Conservation (phyloP, 139 green algal species). For the Deuterostichococcus epilithicus region DNA sequence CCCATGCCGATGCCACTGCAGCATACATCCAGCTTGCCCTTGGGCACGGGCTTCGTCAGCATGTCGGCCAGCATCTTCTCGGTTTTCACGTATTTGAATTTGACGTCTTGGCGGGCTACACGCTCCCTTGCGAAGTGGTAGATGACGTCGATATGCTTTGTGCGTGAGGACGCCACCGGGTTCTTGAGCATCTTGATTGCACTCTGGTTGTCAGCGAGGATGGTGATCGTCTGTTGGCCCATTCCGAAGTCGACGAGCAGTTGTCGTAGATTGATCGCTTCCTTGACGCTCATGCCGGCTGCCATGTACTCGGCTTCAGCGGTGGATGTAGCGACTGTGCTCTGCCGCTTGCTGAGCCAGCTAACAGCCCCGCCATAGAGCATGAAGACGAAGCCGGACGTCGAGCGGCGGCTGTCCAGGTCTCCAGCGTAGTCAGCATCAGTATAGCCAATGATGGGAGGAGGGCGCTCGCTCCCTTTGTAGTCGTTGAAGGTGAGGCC, state of each 20-base stretch:
- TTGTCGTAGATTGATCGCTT: constrained; percentile 37
- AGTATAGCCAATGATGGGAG: constrained; percentile 28
- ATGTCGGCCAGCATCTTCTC: constrained; percentile 23
- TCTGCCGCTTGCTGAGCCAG: constrained; percentile 41
- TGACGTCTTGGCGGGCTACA: constrained; percentile 12
- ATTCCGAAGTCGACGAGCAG: constrained; percentile 26
- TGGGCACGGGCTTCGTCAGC: constrained; percentile 28
- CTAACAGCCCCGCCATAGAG: constrained; percentile 29
- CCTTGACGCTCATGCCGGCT: constrained; percentile 32
- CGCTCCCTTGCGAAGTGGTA: constrained; percentile 32
- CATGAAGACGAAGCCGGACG: constrained; percentile 43
- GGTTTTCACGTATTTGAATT: constrained; percentile 16
- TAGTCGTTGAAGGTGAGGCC: no score
- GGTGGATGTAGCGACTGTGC: constrained; percentile 46
- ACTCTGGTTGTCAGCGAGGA: constrained; percentile 38
- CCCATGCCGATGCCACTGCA: constrained; percentile 9
- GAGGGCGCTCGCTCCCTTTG: constrained; percentile 1
- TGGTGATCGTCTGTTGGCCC: not conserved
- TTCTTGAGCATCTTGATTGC: constrained; percentile 29
- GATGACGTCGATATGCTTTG: constrained; percentile 45
- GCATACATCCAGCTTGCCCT: constrained; percentile 14
- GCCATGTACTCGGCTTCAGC: constrained; percentile 50
- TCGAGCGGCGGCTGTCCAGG: constrained; percentile 24
- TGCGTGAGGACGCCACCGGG: constrained; percentile 6
- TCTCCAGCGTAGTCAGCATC: constrained; percentile 43